These are phyloP conservation scores for Fusarium scirpi DNA, from an alignment of 2,329 filamentous ascomycete genomes.

Conservation along the genomic window DNA sequence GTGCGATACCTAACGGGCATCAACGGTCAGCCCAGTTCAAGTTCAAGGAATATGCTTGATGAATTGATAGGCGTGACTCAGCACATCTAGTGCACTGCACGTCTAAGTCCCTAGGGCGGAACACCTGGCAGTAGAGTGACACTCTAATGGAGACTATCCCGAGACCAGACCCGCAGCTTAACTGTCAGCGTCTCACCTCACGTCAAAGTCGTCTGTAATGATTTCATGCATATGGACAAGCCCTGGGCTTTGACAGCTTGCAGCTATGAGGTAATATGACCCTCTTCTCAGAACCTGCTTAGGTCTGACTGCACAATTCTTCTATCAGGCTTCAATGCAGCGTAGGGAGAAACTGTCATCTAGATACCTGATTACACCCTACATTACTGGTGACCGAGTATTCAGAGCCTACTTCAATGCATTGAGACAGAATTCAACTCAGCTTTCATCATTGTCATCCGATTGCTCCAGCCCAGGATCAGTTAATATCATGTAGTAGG, in stretches of 20 bases:
- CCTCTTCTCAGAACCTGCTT: neutral
- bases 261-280: slow-evolving; percentile 6
- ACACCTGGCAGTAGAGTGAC: slow-evolving; percentile 1
- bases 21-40: slow-evolving; percentile 9
- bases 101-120: slow-evolving; percentile 4
- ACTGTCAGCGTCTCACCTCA: slow-evolving; percentile 7
- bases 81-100: neutral
- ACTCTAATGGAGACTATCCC: slow-evolving; percentile 9
- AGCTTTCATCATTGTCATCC: neutral
- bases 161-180: slow-evolving; percentile 19
- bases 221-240: slow-evolving; percentile 17
- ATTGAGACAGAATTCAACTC: neutral
- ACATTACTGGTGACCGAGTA: no score
- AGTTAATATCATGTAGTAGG: neutral
- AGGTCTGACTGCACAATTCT: neutral
- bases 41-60: slow-evolving; percentile 17
- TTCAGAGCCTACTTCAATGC: neutral
- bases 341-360: neutral
- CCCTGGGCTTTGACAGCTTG: slow-evolving; percentile 1
- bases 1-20: slow-evolving; percentile 27
- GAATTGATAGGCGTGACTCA: slow-evolving; percentile 8
- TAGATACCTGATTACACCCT: neutral
- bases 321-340: slow-evolving; percentile 18
- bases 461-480: neutral
- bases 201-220: slow-evolving; percentile 1